phyloP scores from a whole-genome alignment of 192 early-diverging fungal species.

The Coemansia sp. region DNA sequence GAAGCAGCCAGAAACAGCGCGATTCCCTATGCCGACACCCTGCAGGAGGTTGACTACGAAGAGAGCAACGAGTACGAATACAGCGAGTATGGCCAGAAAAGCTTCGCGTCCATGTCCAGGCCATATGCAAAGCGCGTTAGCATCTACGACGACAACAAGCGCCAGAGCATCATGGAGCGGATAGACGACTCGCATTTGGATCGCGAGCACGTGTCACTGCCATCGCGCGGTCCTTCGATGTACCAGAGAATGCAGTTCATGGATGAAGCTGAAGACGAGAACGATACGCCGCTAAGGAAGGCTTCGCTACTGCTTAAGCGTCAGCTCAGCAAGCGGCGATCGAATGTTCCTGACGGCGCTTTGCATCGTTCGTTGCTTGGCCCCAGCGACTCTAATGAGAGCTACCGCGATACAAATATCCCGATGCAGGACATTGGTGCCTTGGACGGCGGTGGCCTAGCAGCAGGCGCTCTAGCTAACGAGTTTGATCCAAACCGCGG shows the following conservation, averaged over 20 bases:
- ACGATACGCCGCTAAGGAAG: slow-evolving; percentile 40
- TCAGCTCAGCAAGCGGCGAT: slow-evolving; percentile 56
- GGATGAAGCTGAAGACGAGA: slow-evolving; percentile 42
- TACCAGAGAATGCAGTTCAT: slow-evolving; percentile 56
- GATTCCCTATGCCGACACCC: slow-evolving; percentile 29
- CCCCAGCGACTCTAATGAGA: slow-evolving; percentile 14
- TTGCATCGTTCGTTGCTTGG: slow-evolving; percentile 39
- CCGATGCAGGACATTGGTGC: slow-evolving; percentile 31
- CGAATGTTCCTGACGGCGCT: slow-evolving; percentile 21
- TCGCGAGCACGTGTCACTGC: slow-evolving; percentile 45
- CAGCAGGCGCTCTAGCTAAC: neutral
- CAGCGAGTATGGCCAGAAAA: slow-evolving; percentile 15
- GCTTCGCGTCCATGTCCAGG: slow-evolving; percentile 34
- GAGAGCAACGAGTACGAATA: slow-evolving; percentile 18
- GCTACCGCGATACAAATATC: slow-evolving; percentile 24
- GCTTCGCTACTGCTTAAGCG: slow-evolving; percentile 40
- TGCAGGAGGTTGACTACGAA: slow-evolving; percentile 32
- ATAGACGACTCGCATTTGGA: slow-evolving; percentile 50
- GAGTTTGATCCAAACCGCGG: slow-evolving; percentile 6
- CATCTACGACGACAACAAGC: slow-evolving; percentile 10
- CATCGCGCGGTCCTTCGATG: slow-evolving; percentile 50
- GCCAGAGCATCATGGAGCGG: slow-evolving; percentile 45
- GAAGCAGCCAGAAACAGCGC: slow-evolving; percentile 15
- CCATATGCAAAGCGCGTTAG: slow-evolving; percentile 26
- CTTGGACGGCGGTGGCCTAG: neutral